A percentile compares a stretch with the other conserved stretches of the same genome.
These are phyloP conservation scores for Cyclostephanos tholiformis DNA, from an alignment of 108 stramenopile genomes.

Conservation along the genomic window DNA sequence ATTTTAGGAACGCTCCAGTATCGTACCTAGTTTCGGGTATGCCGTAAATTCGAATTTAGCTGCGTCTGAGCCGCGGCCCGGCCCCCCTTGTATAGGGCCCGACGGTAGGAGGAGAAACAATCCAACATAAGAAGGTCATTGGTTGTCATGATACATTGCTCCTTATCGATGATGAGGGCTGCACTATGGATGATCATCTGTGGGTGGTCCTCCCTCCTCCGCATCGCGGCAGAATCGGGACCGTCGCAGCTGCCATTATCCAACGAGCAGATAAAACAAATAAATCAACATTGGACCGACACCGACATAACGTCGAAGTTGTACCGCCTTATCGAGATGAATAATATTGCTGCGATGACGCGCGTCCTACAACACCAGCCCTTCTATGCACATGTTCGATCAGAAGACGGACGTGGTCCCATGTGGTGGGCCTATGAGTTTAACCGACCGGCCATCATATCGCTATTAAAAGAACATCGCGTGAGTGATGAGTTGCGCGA, in stretches of 20 bases:
- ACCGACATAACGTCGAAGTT: conserved; percentile 63
- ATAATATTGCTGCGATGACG: conserved; percentile 50
- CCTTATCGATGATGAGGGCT: no score
- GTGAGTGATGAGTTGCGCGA: conserved; percentile 74
- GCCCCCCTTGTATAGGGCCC: no score
- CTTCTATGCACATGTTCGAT: conserved; percentile 61
- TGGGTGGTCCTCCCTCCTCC: no score
- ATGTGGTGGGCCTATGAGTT: conserved; percentile 91
- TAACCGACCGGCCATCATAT: conserved; percentile 58
- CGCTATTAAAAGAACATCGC: conserved; percentile 41
- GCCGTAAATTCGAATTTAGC: no score
- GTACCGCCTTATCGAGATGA: conserved; percentile 64
- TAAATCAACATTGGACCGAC: conserved; percentile 75
- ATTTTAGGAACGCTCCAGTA: no score
- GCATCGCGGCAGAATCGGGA: no score
- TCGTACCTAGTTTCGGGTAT: no score
- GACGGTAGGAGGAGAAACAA: no score
- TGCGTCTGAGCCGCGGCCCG: no score
- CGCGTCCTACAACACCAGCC: conserved; percentile 54
- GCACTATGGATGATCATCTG: no score
- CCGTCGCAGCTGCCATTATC: not conserved
- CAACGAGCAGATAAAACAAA: conserved; percentile 25
- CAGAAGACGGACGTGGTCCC: conserved; percentile 56
- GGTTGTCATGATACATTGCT: no score
- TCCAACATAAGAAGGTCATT: no score